Conservation (phyloP, 2,329 filamentous ascomycete genomes). For the Didymella sp. region DNA sequence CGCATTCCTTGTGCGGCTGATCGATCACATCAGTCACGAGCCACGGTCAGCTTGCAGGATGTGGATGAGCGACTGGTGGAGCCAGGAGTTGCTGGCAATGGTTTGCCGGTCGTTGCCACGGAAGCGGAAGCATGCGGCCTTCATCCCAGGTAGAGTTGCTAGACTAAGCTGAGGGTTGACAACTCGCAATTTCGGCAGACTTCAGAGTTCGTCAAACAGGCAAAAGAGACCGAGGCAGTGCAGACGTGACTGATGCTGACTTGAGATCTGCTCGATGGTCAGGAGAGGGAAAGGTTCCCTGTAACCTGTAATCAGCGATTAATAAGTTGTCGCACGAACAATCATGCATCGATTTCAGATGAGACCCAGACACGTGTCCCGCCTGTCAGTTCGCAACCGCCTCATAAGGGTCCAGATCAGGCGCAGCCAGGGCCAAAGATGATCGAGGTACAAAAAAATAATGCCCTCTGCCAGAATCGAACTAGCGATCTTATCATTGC, state of each 20-base stretch:
- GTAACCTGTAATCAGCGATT: neutral
- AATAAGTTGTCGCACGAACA: no score
- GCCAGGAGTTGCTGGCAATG: constrained; percentile 27
- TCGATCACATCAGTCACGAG: constrained; percentile 6
- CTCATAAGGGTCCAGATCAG: neutral
- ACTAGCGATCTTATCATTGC: constrained; percentile 49
- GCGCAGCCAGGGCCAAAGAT: neutral
- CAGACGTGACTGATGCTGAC: neutral
- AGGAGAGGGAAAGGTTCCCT: neutral
- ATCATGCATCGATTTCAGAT: neutral
- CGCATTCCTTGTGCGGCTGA: constrained; percentile 18
- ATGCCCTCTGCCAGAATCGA: constrained; percentile 49
- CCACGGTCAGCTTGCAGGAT: constrained; percentile 4
- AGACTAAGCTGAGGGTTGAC: constrained; percentile 23
- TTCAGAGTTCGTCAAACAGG: constrained; percentile 25
- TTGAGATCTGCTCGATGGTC: neutral
- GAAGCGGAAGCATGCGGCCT: constrained; percentile 16
- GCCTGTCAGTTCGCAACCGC: neutral
- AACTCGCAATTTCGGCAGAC: constrained; percentile 39
- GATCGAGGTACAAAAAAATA: constrained; percentile 8
- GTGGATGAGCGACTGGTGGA: constrained; percentile 17
- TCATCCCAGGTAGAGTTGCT: constrained; percentile 14
- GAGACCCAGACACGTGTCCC: neutral
- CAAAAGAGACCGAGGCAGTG: constrained; percentile 14
- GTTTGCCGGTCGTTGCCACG: constrained; percentile 15